These are phyloP conservation scores for Plasmopara viticola DNA, from an alignment of 352 stramenopile genomes.

Conservation along the genomic window DNA sequence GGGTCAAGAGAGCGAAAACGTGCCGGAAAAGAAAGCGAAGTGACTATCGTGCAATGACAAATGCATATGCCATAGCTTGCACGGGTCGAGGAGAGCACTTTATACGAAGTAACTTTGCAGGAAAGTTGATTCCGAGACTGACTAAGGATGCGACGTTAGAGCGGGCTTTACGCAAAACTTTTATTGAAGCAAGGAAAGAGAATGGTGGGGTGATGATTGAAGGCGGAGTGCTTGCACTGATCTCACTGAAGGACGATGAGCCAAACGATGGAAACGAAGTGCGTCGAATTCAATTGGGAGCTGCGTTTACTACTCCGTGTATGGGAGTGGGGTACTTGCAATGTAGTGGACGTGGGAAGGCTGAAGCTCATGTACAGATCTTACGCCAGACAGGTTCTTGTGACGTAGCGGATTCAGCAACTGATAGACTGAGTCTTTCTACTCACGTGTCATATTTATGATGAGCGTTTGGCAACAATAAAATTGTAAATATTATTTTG, in stretches of 20 bases:
- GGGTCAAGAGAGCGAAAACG: not conserved
- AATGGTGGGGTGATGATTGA: conserved; percentile 41
- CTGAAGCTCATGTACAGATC: conserved; percentile 40
- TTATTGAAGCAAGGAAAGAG: conserved; percentile 20
- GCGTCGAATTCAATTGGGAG: conserved; percentile 36
- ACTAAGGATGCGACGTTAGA: conserved; percentile 23
- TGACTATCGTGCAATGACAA: conserved; percentile 9
- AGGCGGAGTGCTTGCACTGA: conserved; percentile 46
- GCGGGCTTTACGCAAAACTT: conserved; percentile 26
- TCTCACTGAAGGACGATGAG: not conserved
- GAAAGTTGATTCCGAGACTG: conserved; percentile 26
- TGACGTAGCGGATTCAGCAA: not conserved
- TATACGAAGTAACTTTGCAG: conserved; percentile 38
- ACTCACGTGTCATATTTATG: conserved; percentile 26
- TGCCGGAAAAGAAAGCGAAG: conserved; percentile 20
- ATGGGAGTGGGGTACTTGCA: conserved; percentile 59
- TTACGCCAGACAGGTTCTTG: conserved; percentile 25
- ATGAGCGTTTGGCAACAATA: too few species aligned
- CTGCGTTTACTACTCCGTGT: conserved; percentile 55
- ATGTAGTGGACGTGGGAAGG: conserved; percentile 6
- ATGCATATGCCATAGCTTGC: conserved; percentile 46
- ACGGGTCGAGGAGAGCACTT: conserved; percentile 70
- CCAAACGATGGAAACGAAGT: not conserved
- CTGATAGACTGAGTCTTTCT: conserved; percentile 8
- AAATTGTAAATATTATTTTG: too few species aligned